Evolutionary conservation across 1,284 basidiomycete species (phyloP).

Genomic region (Heterobasidion irregulare): DNA sequence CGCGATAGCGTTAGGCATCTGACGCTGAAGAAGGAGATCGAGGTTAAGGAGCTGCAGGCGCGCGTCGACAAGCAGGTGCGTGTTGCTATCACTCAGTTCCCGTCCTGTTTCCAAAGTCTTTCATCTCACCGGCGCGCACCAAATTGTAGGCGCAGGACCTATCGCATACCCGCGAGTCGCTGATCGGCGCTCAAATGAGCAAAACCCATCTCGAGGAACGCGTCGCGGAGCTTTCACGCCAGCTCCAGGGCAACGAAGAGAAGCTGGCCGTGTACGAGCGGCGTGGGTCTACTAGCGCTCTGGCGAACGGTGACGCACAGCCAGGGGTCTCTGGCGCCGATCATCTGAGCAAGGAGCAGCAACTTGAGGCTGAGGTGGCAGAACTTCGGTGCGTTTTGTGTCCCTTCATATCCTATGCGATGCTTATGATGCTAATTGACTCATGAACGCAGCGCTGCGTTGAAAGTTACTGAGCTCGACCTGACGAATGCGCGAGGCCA

Average conservation of each 20-base stretch:
- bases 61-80: conserved; percentile 67
- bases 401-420: background rate
- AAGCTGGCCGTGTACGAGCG: conserved; percentile 85
- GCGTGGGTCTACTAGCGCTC: conserved; percentile 29
- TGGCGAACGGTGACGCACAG: conserved; percentile 18
- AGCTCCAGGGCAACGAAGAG: conserved; percentile 72
- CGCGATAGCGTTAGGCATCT: conserved; percentile 70
- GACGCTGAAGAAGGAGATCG: conserved; percentile 74
- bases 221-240: conserved; percentile 61
- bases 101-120: background rate
- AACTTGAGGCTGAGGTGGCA: conserved; percentile 79
- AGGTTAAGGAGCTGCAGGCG: conserved; percentile 67
- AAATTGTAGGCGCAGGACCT: conserved; percentile 49
- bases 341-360: conserved; percentile 60
- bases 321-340: conserved; percentile 25
- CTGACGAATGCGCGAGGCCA: conserved; percentile 62
- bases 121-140: background rate
- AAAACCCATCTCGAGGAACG: conserved; percentile 76
- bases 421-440: background rate
- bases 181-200: conserved; percentile 73
- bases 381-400: conserved; percentile 58
- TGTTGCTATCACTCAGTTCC: conserved; percentile 5
- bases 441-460: conserved; percentile 40
- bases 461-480: conserved; percentile 73
- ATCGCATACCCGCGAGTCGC: conserved; percentile 62